Base-by-base conservation (phyloP, 495 filamentous ascomycete species). In the Letharia columbiana region DNA sequence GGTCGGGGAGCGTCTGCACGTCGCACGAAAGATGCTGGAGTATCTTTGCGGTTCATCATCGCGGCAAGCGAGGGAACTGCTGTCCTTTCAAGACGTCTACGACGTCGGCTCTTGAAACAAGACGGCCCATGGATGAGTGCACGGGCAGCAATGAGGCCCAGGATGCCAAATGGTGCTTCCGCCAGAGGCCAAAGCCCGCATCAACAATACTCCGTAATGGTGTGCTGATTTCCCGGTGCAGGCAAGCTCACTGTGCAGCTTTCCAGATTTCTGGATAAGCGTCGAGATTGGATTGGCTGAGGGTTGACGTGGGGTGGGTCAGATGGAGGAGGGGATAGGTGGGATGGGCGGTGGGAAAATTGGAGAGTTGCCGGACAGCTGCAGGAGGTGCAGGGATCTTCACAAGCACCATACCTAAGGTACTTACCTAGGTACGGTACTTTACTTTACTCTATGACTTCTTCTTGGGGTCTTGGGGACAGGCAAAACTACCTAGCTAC, bases 41-140 rank as follows among this genome's bases (percentile, higher is more conserved):
- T 69, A 49, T 67, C 67, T 61, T 61, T 71, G 28, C 67, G 66
- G 47, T 61, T 52, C 13, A 71, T 67, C 60, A 60, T 71, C 40
- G 57, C 45, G 40, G 37, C 41, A 57, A 20, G 1, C 2, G 54
- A 57, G 5, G 54, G 33, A 37, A 20, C 0, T 37, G 31, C 15
- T 37, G 31, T 57, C 17, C 33, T 57, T 57, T 18, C 1, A 17
- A 23, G 39, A 42, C 12, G 37, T 61, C 7, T 39, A 44, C 41
- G 59, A 44, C 41, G 59, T 61, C 42, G 42, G 42, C 42, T 45
- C 59, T 45, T 31, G 59, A 42, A 31, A 28, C 9, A n/a, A 28
- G 13, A 41, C 40, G 64, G 45, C 9, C 44, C 44, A n/a, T 41
- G 54, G 28, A 31, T 28, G 20, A 17, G 61, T 44, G 54, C 42